Percentiles rank a stretch among this genome's conserved stretches.
phyloP scores from a whole-genome alignment of 805 yeast genomes.

The Wickerhamomyces bovis region DNA sequence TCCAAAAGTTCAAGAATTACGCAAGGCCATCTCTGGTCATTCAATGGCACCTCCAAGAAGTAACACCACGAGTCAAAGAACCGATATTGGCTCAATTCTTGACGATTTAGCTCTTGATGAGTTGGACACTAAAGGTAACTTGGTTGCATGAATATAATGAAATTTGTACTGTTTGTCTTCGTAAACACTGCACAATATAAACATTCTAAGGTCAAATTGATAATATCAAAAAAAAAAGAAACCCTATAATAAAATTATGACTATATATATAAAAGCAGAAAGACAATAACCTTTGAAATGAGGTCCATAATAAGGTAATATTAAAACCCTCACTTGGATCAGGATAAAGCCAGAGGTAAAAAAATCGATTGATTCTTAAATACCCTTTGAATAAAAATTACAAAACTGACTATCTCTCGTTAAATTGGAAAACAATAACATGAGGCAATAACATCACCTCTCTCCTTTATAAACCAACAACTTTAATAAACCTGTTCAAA shows the following conservation, averaged over 20 bases:
- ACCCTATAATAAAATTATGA: not conserved
- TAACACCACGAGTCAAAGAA: constrained; percentile 10
- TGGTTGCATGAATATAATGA: constrained; percentile 3
- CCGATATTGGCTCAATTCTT: constrained; percentile 19
- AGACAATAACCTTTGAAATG: not conserved
- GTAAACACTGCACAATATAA: no score
- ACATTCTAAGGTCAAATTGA: no score
- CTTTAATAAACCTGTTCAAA: not conserved
- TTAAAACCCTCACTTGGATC: not conserved
- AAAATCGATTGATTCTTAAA: no score
- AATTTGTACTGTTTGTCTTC: no score
- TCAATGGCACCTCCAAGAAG: constrained; percentile 3
- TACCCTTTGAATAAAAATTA: not conserved
- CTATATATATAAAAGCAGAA: not conserved
- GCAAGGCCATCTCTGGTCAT: constrained; percentile 21
- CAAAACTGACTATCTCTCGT: not conserved
- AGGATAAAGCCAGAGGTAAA: not conserved
- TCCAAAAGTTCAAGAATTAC: constrained; percentile 23
- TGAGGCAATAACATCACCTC: not conserved
- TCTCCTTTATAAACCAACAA: not conserved
- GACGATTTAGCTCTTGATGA: constrained; percentile 18
- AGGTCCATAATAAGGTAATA: not conserved
- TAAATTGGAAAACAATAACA: not conserved
- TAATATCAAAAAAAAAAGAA: not conserved
- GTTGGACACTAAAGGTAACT: constrained; percentile 15